phyloP scores from a whole-genome alignment of 2,329 filamentous ascomycete genomes.

The Ustulina deusta region DNA sequence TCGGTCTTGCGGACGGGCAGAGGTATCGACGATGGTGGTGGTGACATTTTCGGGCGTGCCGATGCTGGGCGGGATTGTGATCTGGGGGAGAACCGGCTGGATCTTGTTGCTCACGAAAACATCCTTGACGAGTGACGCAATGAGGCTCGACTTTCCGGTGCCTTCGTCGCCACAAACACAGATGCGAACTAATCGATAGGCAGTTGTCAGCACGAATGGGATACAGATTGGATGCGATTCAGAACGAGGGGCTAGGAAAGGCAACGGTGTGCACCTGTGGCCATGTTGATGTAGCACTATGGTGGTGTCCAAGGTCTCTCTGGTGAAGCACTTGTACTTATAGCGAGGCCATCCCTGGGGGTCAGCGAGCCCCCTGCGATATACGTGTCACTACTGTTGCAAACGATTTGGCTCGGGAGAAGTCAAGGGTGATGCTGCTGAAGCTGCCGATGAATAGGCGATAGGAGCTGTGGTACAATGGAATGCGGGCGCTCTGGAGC shows the following conservation, averaged over 20 bases:
- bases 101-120: constrained; percentile 97
- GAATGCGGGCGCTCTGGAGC: constrained; percentile 6
- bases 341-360: constrained; percentile 43
- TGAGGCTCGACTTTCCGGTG: constrained; percentile 92
- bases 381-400: not conserved
- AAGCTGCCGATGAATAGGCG: not conserved
- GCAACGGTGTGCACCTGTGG: constrained; percentile 43
- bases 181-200: constrained; percentile 76
- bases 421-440: not conserved
- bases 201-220: constrained; percentile 21
- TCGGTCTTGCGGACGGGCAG: constrained; percentile 91
- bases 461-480: constrained; percentile 5
- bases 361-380: not conserved
- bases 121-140: constrained; percentile 96
- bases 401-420: not conserved
- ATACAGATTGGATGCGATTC: constrained; percentile 6
- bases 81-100: constrained; percentile 91
- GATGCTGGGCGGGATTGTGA: constrained; percentile 92
- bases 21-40: constrained; percentile 97
- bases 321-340: constrained; percentile 5
- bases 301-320: constrained; percentile 30
- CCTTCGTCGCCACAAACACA: constrained; percentile 97
- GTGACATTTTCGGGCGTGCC: constrained; percentile 97
- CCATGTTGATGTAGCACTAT: constrained; percentile 43
- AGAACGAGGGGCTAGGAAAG: constrained; percentile 11